Base-by-base conservation (phyloP, 2,329 filamentous ascomycete genomes). In the Aspergillus costaricaensis region DNA sequence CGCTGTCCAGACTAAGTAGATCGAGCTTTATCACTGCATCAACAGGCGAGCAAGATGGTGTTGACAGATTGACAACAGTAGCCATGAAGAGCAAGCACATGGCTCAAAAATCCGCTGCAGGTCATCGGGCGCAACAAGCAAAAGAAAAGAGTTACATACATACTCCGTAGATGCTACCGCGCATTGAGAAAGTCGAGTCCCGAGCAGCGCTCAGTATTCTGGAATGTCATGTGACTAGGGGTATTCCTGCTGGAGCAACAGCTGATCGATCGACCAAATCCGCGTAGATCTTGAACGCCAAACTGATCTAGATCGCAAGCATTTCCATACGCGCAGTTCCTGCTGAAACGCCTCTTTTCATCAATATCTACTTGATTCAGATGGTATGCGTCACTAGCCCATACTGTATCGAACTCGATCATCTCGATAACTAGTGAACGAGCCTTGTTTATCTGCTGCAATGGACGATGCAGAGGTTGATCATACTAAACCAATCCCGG, bases 401-500 rank as follows among this genome's bases (percentile, higher is more conserved):
- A 17, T n/a, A 32, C 10, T 19, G 23, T 7, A 7, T 6, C 6
- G 7, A 6, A 19, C 8, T 30, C 17, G 47, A 50, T 32, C 9
- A 50, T 5, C 47, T 27, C 7, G 9, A 27, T 17, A 12, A 25
- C 4, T 30, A 15, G 23, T 8, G 23, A 49, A 21, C 41, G 21
- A 48, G 19, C 14, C 14, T 25, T 27, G 23, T 49, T 30, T 25
- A 32, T 32, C 27, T 49, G 5, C 19, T 19, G 15, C 27, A 23
- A 72, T 72, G 70, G 65, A 68, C 2, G 43, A 62, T 5, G 54
- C 41, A 10, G 60, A 63, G 9, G 51, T 51, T n/a, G 60, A 70
- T n/a, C 59, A 61, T 72, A 67, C 87, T 83, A 79, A 78, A 65
- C 81, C 83, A 0, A 91, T 98, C 21, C 94, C 94, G 9, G 88